Conservation (phyloP, 164 flowering plant genomes). For the Liquidambar formosana region DNA sequence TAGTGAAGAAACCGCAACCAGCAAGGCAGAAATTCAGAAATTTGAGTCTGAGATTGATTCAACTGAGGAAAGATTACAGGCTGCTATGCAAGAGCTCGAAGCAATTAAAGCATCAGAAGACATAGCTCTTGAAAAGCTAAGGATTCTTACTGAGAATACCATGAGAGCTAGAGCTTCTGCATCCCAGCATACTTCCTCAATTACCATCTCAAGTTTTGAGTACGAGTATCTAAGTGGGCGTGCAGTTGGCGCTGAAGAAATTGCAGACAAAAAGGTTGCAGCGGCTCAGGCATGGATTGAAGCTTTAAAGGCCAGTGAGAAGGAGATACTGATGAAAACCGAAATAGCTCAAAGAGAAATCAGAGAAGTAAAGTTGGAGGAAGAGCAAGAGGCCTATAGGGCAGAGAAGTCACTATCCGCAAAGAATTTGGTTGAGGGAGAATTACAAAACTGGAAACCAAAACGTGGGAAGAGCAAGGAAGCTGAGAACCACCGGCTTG, state of each 20-base stretch:
- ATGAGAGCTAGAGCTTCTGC: slow-evolving; percentile 51
- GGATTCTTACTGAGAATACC: slow-evolving; percentile 41
- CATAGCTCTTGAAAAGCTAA: slow-evolving; percentile 56
- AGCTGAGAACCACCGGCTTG: slow-evolving; percentile 16
- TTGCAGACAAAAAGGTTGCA: slow-evolving; percentile 81
- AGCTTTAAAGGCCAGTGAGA: slow-evolving; percentile 74
- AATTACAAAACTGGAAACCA: slow-evolving; percentile 28
- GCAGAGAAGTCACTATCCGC: slow-evolving; percentile 32
- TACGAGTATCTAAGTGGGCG: slow-evolving; percentile 68
- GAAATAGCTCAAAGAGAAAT: slow-evolving; percentile 47
- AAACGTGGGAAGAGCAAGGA: slow-evolving; percentile 19
- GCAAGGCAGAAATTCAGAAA: slow-evolving; percentile 47
- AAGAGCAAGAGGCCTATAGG: slow-evolving; percentile 39
- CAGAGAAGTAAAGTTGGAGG: slow-evolving; percentile 38
- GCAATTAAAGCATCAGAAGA: slow-evolving; percentile 61
- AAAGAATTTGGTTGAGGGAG: slow-evolving; percentile 37
- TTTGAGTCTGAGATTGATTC: slow-evolving; percentile 46
- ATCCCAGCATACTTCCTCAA: slow-evolving; percentile 44
- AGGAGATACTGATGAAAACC: slow-evolving; percentile 56
- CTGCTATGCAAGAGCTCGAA: slow-evolving; percentile 66
- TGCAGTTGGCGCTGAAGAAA: slow-evolving; percentile 64
- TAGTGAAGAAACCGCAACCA: slow-evolving; percentile 37
- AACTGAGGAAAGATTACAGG: slow-evolving; percentile 51
- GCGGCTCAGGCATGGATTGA: slow-evolving; percentile 89
- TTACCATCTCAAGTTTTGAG: slow-evolving; percentile 78